phyloP scores from a whole-genome alignment of 805 yeast species.

The Teunomyces barrocoloradensis region DNA sequence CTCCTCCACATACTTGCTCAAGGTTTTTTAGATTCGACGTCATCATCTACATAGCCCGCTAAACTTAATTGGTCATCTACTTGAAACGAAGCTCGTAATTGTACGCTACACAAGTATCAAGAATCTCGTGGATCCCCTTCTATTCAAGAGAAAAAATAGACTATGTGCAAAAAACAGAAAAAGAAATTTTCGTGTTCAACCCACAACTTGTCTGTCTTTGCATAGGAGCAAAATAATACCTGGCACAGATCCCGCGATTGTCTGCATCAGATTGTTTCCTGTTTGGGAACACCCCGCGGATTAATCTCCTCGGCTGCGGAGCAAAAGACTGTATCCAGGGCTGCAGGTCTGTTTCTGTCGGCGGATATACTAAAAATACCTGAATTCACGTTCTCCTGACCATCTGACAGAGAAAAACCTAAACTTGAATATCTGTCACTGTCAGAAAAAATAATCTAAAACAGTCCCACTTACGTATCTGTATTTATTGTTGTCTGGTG shows the following conservation, averaged over 20 bases:
- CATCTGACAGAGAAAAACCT: background rate
- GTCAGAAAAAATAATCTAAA: background rate
- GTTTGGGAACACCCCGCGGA: background rate
- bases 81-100: no score
- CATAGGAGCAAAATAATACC: no score
- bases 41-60: no score
- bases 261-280: background rate
- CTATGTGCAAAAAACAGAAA: background rate
- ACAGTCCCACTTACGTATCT: background rate
- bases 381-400: background rate
- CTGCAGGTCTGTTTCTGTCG: background rate
- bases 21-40: no score
- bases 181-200: background rate
- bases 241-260: background rate
- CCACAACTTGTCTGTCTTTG: background rate
- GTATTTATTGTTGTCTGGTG: no score
- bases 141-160: no score
- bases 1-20: no score
- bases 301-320: no score
- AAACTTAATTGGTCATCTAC: no score
- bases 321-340: background rate
- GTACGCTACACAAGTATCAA: no score
- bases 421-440: background rate
- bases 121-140: no score
- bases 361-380: background rate